phyloP scores from a whole-genome alignment of 768 basidiomycete species.

The Trametes cubensis region DNA sequence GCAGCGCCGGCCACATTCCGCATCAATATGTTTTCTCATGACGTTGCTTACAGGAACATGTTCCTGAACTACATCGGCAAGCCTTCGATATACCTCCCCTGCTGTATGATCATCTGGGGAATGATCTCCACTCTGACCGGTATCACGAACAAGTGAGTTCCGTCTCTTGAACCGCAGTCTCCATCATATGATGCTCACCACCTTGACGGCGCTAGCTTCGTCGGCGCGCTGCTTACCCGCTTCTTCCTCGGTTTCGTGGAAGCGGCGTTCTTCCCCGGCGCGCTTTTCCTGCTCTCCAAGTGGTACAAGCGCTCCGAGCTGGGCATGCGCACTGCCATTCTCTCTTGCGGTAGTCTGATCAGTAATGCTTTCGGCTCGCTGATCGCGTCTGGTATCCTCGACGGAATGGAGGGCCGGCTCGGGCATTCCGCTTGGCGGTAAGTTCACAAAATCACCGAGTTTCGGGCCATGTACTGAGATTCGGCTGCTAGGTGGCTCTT shows the following conservation, averaged over 20 bases:
- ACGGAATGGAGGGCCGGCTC: slow-evolving; percentile 66
- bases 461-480: slow-evolving; percentile 7
- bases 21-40: not conserved
- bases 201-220: slow-evolving; percentile 40
- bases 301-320: slow-evolving; percentile 78
- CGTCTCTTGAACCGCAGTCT: not conserved
- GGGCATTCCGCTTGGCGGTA: slow-evolving; percentile 74
- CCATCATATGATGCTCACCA: slow-evolving; percentile 16
- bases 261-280: slow-evolving; percentile 73
- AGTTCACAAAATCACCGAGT: slow-evolving; percentile 34
- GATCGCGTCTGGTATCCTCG: slow-evolving; percentile 75
- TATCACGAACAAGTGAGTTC: slow-evolving; percentile 28
- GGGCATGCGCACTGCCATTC: slow-evolving; percentile 65
- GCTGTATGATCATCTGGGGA: slow-evolving; percentile 75
- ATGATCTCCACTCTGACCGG: slow-evolving; percentile 49
- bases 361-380: slow-evolving; percentile 83
- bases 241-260: slow-evolving; percentile 69
- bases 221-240: slow-evolving; percentile 64
- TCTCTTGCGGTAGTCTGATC: slow-evolving; percentile 74
- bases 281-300: slow-evolving; percentile 62
- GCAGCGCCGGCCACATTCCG: slow-evolving; percentile 28
- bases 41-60: slow-evolving; percentile 58
- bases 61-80: slow-evolving; percentile 66
- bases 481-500: slow-evolving; percentile 63
- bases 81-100: slow-evolving; percentile 69